Evolutionary conservation across 129 eudicot genomes (phyloP), one percentile per base, ranked within the genome.

Genomic region (Tanacetum coccineum): DNA sequence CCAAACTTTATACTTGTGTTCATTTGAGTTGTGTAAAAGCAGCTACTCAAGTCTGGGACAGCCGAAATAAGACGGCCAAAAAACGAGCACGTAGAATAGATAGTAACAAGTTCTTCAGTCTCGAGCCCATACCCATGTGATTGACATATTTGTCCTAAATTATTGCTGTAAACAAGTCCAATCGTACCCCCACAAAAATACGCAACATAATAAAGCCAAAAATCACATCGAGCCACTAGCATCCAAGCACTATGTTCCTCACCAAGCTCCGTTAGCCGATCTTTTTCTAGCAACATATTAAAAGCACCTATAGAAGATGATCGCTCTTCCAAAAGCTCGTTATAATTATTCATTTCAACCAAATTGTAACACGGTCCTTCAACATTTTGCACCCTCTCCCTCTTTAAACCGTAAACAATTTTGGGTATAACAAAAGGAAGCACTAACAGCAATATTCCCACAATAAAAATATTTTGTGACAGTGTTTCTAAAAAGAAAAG

Each of bases 21-120:
- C 17, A 8, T 72, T 11, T 51, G 46, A 1, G 8, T n/a, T 4
- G 53, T 14, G 32, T 52, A 22, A 51, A 72, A 72, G 56, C 76
- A 62, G 13, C 19, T 10, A 11, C 51, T 19, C 66, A 80, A 81
- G 69, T 87, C 95, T 0, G 95, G 89, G 6, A 74, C 60, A 22
- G 95, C 83, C 1, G 95, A 78, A 65, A 87, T 81, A 66, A 87
- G 75, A 17, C 95, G 84, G 3, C 95, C 95, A 54, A 87, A 87
- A 79, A 83, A 87, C 6, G 95, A 87, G 74, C 79, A 83, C 3
- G 87, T 72, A 7, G 95, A 83, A 60, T 87, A 87, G 50, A 87
- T 68, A 1, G 89, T 69, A 15, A 84, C 79, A 47, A 84, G 62
- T 10, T 75, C 36, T 36, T 46, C 62, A 7, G 72, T 78, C 68